Percentiles rank a stretch among this genome's conserved stretches.
These are phyloP conservation scores for Trametes elegans DNA, from an alignment of 768 basidiomycete species.

Conservation along the genomic window DNA sequence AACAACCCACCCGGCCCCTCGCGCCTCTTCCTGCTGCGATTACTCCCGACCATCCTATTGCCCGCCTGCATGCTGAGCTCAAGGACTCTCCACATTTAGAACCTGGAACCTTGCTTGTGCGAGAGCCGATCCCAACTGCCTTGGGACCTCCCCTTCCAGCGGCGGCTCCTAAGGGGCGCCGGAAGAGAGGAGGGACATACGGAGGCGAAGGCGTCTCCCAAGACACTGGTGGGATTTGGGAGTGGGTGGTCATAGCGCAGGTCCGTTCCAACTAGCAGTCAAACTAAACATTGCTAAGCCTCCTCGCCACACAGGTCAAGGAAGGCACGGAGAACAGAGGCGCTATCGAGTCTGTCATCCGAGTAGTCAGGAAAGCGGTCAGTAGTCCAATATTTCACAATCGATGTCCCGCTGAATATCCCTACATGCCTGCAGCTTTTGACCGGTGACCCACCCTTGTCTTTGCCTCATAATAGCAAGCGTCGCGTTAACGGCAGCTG, in stretches of 20 bases:
- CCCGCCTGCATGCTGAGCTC: slow-evolving; percentile 52
- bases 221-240: slow-evolving; percentile 65
- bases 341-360: slow-evolving; percentile 71
- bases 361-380: slow-evolving; percentile 68
- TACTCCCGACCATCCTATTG: slow-evolving; percentile 47
- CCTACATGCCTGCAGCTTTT: slow-evolving; percentile 45
- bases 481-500: slow-evolving; percentile 66
- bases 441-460: slow-evolving; percentile 52
- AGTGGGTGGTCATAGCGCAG: slow-evolving; percentile 74
- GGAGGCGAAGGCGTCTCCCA: slow-evolving; percentile 54
- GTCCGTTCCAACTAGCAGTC: slow-evolving; percentile 34
- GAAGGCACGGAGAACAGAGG: slow-evolving; percentile 82
- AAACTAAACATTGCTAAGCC: too few species aligned
- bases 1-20: slow-evolving; percentile 22
- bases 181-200: slow-evolving; percentile 67
- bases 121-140: slow-evolving; percentile 46
- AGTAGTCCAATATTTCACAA: slow-evolving; percentile 22
- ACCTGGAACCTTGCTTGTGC: slow-evolving; percentile 51
- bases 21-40: slow-evolving; percentile 50
- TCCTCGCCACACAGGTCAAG: slow-evolving; percentile 55
- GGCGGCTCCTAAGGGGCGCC: slow-evolving; percentile 54
- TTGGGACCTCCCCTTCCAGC: slow-evolving; percentile 62
- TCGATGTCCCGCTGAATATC: too few species aligned
- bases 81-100: slow-evolving; percentile 69
- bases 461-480: slow-evolving; percentile 62